These are phyloP conservation scores for Chalaropsis ovoidea DNA, from an alignment of 2,329 filamentous ascomycete genomes.

Conservation along the genomic window DNA sequence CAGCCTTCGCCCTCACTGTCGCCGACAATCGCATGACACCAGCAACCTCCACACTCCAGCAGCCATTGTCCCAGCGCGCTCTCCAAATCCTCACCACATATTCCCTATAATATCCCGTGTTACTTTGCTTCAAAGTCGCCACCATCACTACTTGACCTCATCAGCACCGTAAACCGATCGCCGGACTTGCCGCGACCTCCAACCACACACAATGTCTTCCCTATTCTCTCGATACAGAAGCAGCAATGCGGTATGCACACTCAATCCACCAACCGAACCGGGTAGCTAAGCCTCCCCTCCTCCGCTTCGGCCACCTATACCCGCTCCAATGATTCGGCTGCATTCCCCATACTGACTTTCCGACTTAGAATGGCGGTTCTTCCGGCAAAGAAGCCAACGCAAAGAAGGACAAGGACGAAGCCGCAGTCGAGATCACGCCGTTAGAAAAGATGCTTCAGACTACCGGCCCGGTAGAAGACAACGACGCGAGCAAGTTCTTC, in stretches of 20 bases:
- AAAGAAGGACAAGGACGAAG: conserved; percentile 48
- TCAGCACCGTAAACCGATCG: neutral
- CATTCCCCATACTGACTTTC: conserved; percentile 21
- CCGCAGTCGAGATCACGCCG: conserved; percentile 50
- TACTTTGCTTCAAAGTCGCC: neutral
- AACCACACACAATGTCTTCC: conserved; percentile 16
- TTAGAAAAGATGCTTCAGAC: conserved; percentile 68
- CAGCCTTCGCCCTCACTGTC: neutral
- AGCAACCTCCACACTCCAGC: neutral
- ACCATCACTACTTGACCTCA: neutral
- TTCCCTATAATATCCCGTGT: neutral
- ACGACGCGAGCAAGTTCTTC: conserved; percentile 97
- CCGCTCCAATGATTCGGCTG: neutral
- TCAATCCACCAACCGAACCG: neutral
- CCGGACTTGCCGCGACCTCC: neutral
- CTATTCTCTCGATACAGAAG: conserved; percentile 22
- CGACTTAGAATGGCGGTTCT: conserved; percentile 29
- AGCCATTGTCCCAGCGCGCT: neutral
- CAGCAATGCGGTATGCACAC: conserved; percentile 19
- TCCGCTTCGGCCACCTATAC: conserved; percentile 6
- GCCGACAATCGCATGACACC: neutral
- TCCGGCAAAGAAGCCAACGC: conserved; percentile 37
- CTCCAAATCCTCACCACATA: neutral
- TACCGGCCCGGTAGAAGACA: conserved; percentile 66
- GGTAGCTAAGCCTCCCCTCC: neutral